These are phyloP conservation scores for Xylaria acuta DNA, from an alignment of 495 filamentous ascomycete species.

Conservation along the genomic window DNA sequence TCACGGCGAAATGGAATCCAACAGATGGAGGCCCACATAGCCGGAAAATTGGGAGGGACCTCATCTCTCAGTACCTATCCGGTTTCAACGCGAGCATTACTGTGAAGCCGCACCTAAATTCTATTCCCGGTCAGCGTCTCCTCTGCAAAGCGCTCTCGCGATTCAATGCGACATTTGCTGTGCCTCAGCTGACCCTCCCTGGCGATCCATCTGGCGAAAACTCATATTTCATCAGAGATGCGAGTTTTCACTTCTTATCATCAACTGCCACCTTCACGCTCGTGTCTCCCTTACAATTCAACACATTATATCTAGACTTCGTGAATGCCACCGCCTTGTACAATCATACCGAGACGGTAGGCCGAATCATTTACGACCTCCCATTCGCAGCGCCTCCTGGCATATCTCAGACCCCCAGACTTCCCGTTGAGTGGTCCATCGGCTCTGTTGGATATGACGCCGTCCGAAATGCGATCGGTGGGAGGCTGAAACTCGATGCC, in stretches of 20 bases:
- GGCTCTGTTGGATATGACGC: slow-evolving; percentile 82
- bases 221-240: slow-evolving; percentile 78
- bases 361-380: slow-evolving; percentile 72
- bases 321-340: slow-evolving; percentile 88
- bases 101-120: slow-evolving; percentile 68
- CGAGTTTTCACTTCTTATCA: slow-evolving; percentile 84
- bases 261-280: slow-evolving; percentile 87
- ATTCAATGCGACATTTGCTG: slow-evolving; percentile 69
- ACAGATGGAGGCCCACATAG: slow-evolving; percentile 65
- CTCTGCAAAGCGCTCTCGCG: slow-evolving; percentile 75
- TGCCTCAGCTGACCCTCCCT: slow-evolving; percentile 67
- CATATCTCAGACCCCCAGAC: slow-evolving; percentile 66
- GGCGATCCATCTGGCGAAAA: slow-evolving; percentile 54
- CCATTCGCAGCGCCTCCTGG: slow-evolving; percentile 84
- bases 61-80: slow-evolving; percentile 86
- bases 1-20: slow-evolving; percentile 80
- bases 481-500: slow-evolving; percentile 78
- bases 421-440: slow-evolving; percentile 82
- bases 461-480: slow-evolving; percentile 83
- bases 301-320: slow-evolving; percentile 73
- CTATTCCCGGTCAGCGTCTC: slow-evolving; percentile 74
- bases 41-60: slow-evolving; percentile 65
- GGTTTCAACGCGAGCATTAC: slow-evolving; percentile 83
- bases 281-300: slow-evolving; percentile 74
- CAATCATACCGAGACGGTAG: slow-evolving; percentile 76